These are phyloP conservation scores for Bruguiera sexangula DNA, from an alignment of 345 rosid species.

Conservation along the genomic window DNA sequence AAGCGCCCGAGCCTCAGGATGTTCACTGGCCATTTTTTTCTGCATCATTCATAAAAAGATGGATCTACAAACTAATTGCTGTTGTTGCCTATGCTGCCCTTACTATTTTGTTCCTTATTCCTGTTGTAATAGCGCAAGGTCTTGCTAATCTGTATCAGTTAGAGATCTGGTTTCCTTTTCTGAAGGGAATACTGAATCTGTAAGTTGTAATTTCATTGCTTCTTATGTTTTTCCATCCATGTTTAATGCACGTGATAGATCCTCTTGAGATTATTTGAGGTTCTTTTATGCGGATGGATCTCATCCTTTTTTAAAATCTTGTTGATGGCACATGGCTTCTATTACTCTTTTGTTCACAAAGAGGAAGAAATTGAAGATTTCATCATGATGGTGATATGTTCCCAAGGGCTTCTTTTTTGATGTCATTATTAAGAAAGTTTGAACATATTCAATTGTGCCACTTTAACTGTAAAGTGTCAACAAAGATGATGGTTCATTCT, in stretches of 20 bases:
- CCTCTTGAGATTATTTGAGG: background rate
- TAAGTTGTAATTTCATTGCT: constrained; percentile 39
- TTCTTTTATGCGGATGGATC: background rate
- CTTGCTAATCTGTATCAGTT: constrained; percentile 80
- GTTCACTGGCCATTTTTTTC: constrained; percentile 93
- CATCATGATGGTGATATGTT: no score
- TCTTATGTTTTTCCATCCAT: background rate
- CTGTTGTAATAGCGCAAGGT: constrained; percentile 86
- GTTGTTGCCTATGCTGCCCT: constrained; percentile 48
- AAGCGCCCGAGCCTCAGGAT: constrained; percentile 82
- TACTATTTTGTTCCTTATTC: constrained; percentile 64
- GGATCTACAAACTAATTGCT: constrained; percentile 63
- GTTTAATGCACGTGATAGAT: background rate
- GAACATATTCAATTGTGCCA: no score
- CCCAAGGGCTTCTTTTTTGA: no score
- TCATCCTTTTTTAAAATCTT: background rate
- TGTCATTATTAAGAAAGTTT: no score
- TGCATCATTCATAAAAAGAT: constrained; percentile 65
- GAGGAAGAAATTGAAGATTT: no score
- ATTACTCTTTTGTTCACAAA: no score
- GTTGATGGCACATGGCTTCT: no score
- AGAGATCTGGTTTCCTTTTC: constrained; percentile 76
- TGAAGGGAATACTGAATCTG: constrained; percentile 57
- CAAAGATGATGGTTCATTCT: no score
- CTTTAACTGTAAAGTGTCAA: no score